Conservation (phyloP, 768 basidiomycete species). For the Rhizopogon salebrosus region DNA sequence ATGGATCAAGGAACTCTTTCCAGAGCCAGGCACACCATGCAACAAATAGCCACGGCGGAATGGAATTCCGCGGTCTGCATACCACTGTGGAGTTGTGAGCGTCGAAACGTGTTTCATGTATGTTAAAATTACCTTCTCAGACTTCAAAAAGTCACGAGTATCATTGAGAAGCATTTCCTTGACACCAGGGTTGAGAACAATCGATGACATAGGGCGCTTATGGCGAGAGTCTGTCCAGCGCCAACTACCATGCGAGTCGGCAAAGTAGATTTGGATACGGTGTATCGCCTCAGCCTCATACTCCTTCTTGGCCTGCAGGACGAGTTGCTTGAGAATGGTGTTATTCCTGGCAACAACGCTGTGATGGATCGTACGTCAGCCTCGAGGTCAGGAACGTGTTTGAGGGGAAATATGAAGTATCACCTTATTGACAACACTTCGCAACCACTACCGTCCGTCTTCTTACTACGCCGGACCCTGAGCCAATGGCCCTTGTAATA, state of each 20-base stretch:
- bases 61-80: conserved; percentile 88
- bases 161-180: conserved; percentile 87
- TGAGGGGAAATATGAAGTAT: conserved; percentile 13
- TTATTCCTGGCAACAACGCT: conserved; percentile 84
- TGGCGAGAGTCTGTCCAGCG: conserved; percentile 83
- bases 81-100: conserved; percentile 52
- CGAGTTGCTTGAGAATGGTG: conserved; percentile 81
- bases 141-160: conserved; percentile 76
- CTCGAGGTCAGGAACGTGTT: neutral
- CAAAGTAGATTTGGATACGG: conserved; percentile 85
- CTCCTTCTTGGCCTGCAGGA: conserved; percentile 84
- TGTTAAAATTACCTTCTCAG: conserved; percentile 59
- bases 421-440: conserved; percentile 77
- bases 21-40: conserved; percentile 80
- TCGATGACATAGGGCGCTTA: conserved; percentile 84
- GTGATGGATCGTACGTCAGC: conserved; percentile 12
- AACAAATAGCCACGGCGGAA: conserved; percentile 86
- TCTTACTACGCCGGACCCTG: conserved; percentile 64
- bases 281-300: conserved; percentile 86
- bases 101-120: conserved; percentile 2
- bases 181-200: conserved; percentile 83
- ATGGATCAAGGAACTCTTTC: conserved; percentile 84
- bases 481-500: conserved; percentile 85
- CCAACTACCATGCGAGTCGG: conserved; percentile 85
- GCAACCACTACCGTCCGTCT: conserved; percentile 61